Base-by-base conservation (phyloP, 1,284 basidiomycete species). In the Cryptococcus wingfieldii region DNA sequence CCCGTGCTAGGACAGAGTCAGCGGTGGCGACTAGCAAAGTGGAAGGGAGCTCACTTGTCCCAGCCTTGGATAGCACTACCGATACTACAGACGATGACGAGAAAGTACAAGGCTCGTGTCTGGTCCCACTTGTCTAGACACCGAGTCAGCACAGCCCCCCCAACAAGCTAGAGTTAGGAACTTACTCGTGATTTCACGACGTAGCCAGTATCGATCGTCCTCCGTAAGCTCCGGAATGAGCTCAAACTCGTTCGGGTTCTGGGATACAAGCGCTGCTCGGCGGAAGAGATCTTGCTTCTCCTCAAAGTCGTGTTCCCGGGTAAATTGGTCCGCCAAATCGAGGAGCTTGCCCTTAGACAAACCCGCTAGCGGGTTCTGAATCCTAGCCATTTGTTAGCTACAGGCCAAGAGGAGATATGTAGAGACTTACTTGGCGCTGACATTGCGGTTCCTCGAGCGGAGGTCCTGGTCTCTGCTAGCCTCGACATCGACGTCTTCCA, bases 261-360 rank as follows among this genome's bases (percentile, higher is more conserved):
- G 84, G 0, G 85, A 85, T 47, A 86, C 67, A 38, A 86, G 75
- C 0, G 85, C 85, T 19, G 84, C 86, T 70, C 84, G 84, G 61
- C 78, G 69, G 66, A 86, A 79, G 34, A 79, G 71, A 3, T 79
- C 64, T n/a, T 78, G 70, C 23, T 83, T 70, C 38, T 67, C 62
- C 16, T 58, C 56, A 38, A 69, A 69, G 14, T 61, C 67, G 27
- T 84, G 77, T 45, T 79, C 71, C 49, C 77, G 71, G 14, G 83
- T 83, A 67, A 86, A 88, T 4, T 69, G 64, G 54, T 82, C 80
- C 16, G 81, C 85, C 56, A 84, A 80, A 6, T 75, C 66, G 67
- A 83, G 78, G 44, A 88, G 79, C 63, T 83, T 47, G 1, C 55
- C 50, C 52, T 63, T 62, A 14, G 60, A 54, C 16, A 69, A 46